These are phyloP conservation scores for Backusella luteola DNA, from an alignment of 192 early-diverging fungal genomes.

Conservation along the genomic window DNA sequence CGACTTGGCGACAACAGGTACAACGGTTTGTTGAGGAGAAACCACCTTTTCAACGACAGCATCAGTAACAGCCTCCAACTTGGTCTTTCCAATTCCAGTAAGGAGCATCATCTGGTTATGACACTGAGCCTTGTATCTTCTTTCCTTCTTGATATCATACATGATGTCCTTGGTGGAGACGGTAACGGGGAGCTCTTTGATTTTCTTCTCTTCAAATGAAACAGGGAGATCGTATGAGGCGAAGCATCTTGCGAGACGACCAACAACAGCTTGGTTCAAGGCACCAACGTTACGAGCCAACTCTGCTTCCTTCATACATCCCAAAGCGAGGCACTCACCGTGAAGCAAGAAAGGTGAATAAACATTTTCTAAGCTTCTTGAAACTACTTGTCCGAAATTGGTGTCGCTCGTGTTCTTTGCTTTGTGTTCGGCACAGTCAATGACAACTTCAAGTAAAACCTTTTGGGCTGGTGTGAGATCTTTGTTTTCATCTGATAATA, in stretches of 20 bases:
- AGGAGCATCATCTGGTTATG: conserved; percentile 93
- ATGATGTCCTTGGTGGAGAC: conserved; percentile 81
- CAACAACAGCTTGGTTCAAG: conserved; percentile 82
- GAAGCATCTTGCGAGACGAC: conserved; percentile 80
- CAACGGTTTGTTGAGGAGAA: conserved; percentile 68
- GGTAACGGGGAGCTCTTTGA: conserved; percentile 52
- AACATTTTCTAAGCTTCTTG: conserved; percentile 92
- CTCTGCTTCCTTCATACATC: conserved; percentile 94
- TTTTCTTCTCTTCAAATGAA: conserved; percentile 75
- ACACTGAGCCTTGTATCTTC: conserved; percentile 83
- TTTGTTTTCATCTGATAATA: neutral
- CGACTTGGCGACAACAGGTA: conserved; percentile 49
- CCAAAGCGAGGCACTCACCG: conserved; percentile 95
- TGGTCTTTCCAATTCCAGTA: conserved; percentile 76
- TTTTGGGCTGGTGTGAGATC: neutral
- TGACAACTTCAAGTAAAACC: neutral
- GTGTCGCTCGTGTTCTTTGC: conserved; percentile 22
- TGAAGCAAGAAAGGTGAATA: conserved; percentile 86
- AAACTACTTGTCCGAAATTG: conserved; percentile 96
- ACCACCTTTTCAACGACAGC: conserved; percentile 78
- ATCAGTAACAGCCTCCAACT: conserved; percentile 79
- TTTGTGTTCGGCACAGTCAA: conserved; percentile 56
- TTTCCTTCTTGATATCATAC: conserved; percentile 91
- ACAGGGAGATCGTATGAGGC: conserved; percentile 87
- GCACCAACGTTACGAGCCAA: conserved; percentile 85